Percentiles rank a stretch among this genome's conserved stretches.
Evolutionary conservation across 352 stramenopile genomes (phyloP).

Genomic region (Peronospora destructor): DNA sequence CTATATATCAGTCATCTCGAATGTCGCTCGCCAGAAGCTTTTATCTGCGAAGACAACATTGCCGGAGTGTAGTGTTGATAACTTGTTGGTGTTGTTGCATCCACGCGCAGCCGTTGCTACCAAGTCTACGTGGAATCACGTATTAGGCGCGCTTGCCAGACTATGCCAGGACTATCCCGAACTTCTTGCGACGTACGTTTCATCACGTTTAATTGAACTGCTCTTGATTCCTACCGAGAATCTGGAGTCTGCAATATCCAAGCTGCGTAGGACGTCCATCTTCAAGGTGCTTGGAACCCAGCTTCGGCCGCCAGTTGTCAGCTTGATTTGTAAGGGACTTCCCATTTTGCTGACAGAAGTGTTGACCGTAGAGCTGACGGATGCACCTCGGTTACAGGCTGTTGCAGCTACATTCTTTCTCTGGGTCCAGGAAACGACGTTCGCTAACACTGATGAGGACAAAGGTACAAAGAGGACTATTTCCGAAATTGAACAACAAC

Average conservation of each 20-base stretch:
- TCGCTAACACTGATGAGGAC: not conserved
- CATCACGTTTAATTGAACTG: conserved; percentile 24
- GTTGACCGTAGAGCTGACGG: not conserved
- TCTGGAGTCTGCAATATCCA: conserved; percentile 5
- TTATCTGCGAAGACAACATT: not conserved
- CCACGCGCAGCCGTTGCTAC: conserved; percentile 19
- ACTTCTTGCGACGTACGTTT: conserved; percentile 6
- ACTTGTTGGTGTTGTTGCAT: conserved; percentile 29
- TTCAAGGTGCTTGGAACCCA: conserved; percentile 22
- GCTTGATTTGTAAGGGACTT: conserved; percentile 14
- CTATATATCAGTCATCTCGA: conserved; percentile 23
- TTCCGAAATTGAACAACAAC: conserved; percentile 16
- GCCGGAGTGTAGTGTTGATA: conserved; percentile 11
- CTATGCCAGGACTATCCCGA: conserved; percentile 22
- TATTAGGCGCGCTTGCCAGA: conserved; percentile 14
- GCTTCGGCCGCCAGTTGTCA: conserved; percentile 11
- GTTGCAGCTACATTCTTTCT: conserved; percentile 29
- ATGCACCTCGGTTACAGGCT: conserved; percentile 23
- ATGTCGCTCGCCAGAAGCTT: conserved; percentile 21
- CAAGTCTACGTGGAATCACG: conserved; percentile 17
- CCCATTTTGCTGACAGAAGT: conserved; percentile 26
- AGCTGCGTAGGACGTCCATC: conserved; percentile 12
- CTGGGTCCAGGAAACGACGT: conserved; percentile 19
- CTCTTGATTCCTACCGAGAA: conserved; percentile 14
- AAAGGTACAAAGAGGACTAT: conserved; percentile 3